Conservation (phyloP, 768 basidiomycete genomes). For the Mycena pura region DNA sequence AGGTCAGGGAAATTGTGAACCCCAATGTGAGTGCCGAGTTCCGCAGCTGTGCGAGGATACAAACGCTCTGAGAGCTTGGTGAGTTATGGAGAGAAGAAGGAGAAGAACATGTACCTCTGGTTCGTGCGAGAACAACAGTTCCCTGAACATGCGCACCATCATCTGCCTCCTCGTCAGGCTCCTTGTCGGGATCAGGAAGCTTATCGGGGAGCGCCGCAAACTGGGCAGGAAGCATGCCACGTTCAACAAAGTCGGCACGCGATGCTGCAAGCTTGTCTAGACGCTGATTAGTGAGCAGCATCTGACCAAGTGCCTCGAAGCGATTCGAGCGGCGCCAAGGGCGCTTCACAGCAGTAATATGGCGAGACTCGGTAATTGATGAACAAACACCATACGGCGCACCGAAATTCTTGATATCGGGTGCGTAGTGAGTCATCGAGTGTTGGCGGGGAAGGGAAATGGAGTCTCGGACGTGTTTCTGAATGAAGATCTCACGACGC, state of each 20-base stretch:
- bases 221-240: constrained; percentile 22
- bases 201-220: background rate
- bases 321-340: constrained; percentile 28
- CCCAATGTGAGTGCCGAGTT: constrained; percentile 15
- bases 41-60: constrained; percentile 14
- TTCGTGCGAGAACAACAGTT: constrained; percentile 3
- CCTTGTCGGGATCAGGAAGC: background rate
- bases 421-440: constrained; percentile 30
- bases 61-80: constrained; percentile 15
- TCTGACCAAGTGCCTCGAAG: constrained; percentile 27
- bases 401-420: constrained; percentile 26
- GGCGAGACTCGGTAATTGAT: constrained; percentile 31
- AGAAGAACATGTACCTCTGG: background rate
- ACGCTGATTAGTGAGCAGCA: constrained; percentile 26
- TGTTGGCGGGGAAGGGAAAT: constrained; percentile 36
- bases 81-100: background rate
- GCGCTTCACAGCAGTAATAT: constrained; percentile 34
- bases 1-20: constrained; percentile 24
- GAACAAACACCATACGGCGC: constrained; percentile 28
- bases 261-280: constrained; percentile 28
- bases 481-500: constrained; percentile 6
- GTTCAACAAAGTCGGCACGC: constrained; percentile 16
- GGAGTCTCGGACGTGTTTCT: background rate
- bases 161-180: constrained; percentile 1
- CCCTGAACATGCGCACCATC: constrained; percentile 6